These are phyloP conservation scores for Litchi chinensis DNA, from an alignment of 345 rosid species.

Conservation along the genomic window DNA sequence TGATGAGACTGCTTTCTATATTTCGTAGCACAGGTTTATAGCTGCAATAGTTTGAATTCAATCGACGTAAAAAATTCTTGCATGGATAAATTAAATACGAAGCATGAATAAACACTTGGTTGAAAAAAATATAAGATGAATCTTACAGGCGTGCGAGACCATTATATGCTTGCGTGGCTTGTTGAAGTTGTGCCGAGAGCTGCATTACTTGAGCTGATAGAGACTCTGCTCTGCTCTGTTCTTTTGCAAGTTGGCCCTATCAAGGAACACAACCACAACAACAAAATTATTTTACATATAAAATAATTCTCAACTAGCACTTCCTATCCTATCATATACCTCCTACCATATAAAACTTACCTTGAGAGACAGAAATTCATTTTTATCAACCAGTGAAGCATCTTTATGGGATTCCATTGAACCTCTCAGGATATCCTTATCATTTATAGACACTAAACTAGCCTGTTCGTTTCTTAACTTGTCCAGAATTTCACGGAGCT, in stretches of 20 bases:
- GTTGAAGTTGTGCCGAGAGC: conserved; percentile 77
- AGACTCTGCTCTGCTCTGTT: conserved; percentile 84
- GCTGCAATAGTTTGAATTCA: conserved; percentile 44
- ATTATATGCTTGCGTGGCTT: conserved; percentile 75
- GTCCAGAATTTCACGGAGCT: conserved; percentile 66
- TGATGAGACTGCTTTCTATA: conserved; percentile 80
- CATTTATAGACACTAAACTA: conserved; percentile 28
- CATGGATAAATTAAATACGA: neutral
- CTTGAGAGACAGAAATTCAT: conserved; percentile 71
- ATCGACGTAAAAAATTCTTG: neutral
- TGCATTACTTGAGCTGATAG: conserved; percentile 84
- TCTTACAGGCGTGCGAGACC: conserved; percentile 77
- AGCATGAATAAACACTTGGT: neutral
- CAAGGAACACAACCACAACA: conserved; percentile 11
- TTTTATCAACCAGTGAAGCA: conserved; percentile 39
- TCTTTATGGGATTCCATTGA: conserved; percentile 31
- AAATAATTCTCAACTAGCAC: neutral
- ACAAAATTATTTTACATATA: neutral
- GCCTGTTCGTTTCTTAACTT: conserved; percentile 80
- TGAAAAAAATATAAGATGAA: neutral
- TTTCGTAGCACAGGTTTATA: conserved; percentile 84
- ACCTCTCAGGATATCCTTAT: conserved; percentile 25
- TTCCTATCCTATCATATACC: neutral
- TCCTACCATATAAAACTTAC: conserved; percentile 33
- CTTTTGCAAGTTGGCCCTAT: conserved; percentile 76